Evolutionary conservation across 2,329 filamentous ascomycete genomes (phyloP).

Genomic region (Trichoderma sp.): DNA sequence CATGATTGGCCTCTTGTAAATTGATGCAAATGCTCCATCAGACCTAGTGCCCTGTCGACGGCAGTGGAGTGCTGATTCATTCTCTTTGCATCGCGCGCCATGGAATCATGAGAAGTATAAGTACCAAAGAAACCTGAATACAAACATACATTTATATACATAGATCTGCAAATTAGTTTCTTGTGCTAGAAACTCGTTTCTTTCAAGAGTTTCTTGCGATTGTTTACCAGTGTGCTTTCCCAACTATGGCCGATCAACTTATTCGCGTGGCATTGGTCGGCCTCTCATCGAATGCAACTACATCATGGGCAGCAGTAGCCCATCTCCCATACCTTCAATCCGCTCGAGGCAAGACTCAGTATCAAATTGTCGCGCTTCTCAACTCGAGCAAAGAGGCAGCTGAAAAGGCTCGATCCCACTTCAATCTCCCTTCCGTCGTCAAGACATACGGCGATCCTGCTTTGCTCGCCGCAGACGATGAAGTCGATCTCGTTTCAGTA

Average conservation of each 20-base stretch:
- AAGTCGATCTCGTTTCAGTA: constrained; percentile 14
- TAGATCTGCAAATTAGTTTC: neutral
- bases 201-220: neutral
- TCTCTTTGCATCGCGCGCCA: neutral
- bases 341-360: constrained; percentile 9
- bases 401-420: constrained; percentile 7
- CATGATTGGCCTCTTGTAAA: neutral
- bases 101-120: neutral
- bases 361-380: constrained; percentile 14
- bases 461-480: constrained; percentile 11
- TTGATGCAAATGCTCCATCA: neutral
- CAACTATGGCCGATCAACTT: neutral
- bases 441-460: constrained; percentile 16
- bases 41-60: neutral
- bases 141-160: neutral
- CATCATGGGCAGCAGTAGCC: constrained; percentile 13
- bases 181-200: neutral
- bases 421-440: constrained; percentile 6
- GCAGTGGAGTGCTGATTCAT: neutral
- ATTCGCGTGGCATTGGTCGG: constrained; percentile 12
- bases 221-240: neutral
- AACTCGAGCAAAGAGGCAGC: constrained; percentile 16
- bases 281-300: constrained; percentile 1
- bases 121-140: neutral
- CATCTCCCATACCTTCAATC: constrained; percentile 18